Base-by-base conservation (phyloP, 1,284 basidiomycete genomes). In the Rhodotorula sp. region DNA sequence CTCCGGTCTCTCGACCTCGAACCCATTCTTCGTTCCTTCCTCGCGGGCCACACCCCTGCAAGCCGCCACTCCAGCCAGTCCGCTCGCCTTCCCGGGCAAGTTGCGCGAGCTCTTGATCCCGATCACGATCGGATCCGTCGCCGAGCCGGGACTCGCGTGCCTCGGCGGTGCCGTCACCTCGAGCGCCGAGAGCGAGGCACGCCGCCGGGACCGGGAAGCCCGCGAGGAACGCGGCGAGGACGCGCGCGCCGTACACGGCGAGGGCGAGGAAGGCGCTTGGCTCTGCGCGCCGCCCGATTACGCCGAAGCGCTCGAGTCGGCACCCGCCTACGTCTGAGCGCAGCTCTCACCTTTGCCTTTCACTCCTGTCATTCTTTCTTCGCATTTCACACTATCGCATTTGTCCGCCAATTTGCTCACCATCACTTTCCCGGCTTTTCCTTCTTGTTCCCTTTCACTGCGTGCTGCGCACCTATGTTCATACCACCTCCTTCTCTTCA, bases 101-200 rank as follows among this genome's bases (percentile, higher is more conserved):
- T 60, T 80, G 29, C 77, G 80, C 48, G 79, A 80, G 30, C 75
- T 83, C 14, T 75, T 81, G n/a, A 72, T 83, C 45, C 81, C 82
- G 0, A 76, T 83, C 74, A 79, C 80, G 26, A 79, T 83, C 66
- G 83, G 83, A 2, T 80, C 79, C 12, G 83, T 83, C 44, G 79
- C 80, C 20, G 83, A 83, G 69, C 83, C 83, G 33, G 69, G 70
- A 18, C 66, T 77, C 58, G 67, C 68, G 8, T 75, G 76, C 66
- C 58, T 77, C 60, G 58, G 53, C 44, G 56, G 26, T 24, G 51
- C n/a, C 10, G 71, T 15, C 14, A 30, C 53, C 8, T 54, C 53
- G 53, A n/a, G 55, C 15, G 49, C 48, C 18, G 69, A 73, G 54
- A 59, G 51, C 33, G 62, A 64, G 0, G 48, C 64, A n/a, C 26